These are phyloP conservation scores for Nemophila menziesii DNA, from an alignment of 257 asterid species.

Conservation along the genomic window DNA sequence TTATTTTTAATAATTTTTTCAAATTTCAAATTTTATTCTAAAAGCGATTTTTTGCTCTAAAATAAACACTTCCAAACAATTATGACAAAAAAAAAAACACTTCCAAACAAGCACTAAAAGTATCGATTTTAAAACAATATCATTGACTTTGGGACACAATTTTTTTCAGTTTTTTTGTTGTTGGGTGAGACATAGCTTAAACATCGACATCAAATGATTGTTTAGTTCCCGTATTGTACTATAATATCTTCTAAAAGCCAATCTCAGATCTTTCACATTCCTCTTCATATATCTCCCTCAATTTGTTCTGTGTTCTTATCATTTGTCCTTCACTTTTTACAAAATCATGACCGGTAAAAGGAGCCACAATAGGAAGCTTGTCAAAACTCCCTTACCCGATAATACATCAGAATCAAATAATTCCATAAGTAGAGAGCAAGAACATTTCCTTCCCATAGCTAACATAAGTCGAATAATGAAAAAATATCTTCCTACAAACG, in stretches of 20 bases:
- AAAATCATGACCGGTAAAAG: slow-evolving; percentile 21
- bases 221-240: neutral
- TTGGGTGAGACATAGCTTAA: neutral
- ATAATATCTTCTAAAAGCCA: neutral
- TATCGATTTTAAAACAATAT: too few species aligned
- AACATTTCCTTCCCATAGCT: slow-evolving; percentile 39
- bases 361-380: slow-evolving; percentile 15
- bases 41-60: too few species aligned
- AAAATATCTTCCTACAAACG: slow-evolving; percentile 47
- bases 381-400: slow-evolving; percentile 9
- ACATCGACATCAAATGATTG: neutral
- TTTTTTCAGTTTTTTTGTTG: too few species aligned
- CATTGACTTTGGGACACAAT: too few species aligned
- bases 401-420: slow-evolving; percentile 3
- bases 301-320: neutral
- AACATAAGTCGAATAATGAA: slow-evolving; percentile 53
- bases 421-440: slow-evolving; percentile 18
- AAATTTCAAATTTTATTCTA: too few species aligned
- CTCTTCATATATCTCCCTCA: slow-evolving; percentile 4
- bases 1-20: too few species aligned
- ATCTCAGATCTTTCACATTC: neutral
- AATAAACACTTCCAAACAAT: too few species aligned
- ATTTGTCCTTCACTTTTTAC: neutral
- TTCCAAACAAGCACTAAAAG: too few species aligned
- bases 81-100: too few species aligned